Base-by-base conservation (phyloP, 2,329 filamentous ascomycete species). In the Talaromyces funiculosus region DNA sequence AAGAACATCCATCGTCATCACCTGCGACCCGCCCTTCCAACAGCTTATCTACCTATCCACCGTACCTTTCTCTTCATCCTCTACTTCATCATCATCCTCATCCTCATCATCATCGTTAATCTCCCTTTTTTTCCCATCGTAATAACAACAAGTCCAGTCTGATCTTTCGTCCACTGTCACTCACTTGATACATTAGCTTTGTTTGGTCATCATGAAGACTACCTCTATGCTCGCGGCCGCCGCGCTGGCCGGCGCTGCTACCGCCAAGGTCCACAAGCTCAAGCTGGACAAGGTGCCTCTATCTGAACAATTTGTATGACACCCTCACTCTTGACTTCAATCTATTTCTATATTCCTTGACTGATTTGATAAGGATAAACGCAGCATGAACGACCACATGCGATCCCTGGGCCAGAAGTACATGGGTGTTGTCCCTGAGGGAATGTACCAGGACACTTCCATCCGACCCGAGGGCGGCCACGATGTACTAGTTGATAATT, bases 251-350 rank as follows among this genome's bases (percentile, higher is more conserved):
- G 89, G 90, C 81, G 86, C 88, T 75, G 89, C 89, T 74, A 84
- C 90, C 74, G 93, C 91, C 69, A 91, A 87, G 71, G 83, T 96
- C 67, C 91, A 97, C 86, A 95, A 91, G 84, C 88, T 97, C 85
- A 94, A 95, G 84, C 88, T 99, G 72, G 90, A 97, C 85, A 99
- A 99, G 88, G 81, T 97, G 64, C 89, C 94, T 67, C 82, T 99
- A 62, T 84, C 87, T 54, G 90, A 97, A 77, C 94, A 97, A 82
- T 85, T 99, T 72, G 92, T 96, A 81, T 74, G 89, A 82, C 62
- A 38, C 63, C 62, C 37, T 35, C 62, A 38, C 33, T 61, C 7
- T 35, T 59, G 26, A 16, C 40, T 6, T 47, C 26, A 16, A 24
- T 2, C n/a, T 35, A 9, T 20, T 10, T n/a, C 3, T 37, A 29